phyloP scores from a whole-genome alignment of 768 basidiomycete species.

The Phylloporus sp. region DNA sequence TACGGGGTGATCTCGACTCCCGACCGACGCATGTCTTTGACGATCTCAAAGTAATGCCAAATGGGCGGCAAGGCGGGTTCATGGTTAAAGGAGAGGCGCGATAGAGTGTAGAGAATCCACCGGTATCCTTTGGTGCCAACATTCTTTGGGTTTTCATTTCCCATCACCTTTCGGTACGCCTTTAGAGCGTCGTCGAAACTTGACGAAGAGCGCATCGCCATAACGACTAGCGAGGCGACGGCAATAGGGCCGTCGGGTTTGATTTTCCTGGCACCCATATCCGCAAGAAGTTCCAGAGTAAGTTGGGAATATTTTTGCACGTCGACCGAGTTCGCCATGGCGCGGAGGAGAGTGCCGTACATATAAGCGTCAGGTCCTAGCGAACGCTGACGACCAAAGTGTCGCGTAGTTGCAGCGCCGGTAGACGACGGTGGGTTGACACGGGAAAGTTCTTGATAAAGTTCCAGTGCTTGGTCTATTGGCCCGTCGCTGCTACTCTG shows the following conservation, averaged over 20 bases:
- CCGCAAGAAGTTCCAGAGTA: slow-evolving; percentile 50
- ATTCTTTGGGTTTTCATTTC: slow-evolving; percentile 21
- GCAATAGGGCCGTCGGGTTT: slow-evolving; percentile 41
- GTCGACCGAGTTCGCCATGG: slow-evolving; percentile 41
- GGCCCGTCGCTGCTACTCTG: slow-evolving; percentile 34
- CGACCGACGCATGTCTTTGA: slow-evolving; percentile 71
- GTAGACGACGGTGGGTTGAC: slow-evolving; percentile 26
- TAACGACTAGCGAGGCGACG: slow-evolving; percentile 48
- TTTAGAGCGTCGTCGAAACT: slow-evolving; percentile 56
- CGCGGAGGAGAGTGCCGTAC: slow-evolving; percentile 51
- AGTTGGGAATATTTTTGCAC: slow-evolving; percentile 44
- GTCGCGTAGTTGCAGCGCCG: slow-evolving; percentile 4
- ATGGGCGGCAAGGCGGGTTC: slow-evolving; percentile 37
- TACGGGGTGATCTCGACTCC: slow-evolving; percentile 52
- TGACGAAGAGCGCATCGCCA: slow-evolving; percentile 61
- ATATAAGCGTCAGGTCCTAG: slow-evolving; percentile 46
- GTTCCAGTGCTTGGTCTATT: slow-evolving; percentile 49
- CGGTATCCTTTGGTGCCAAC: slow-evolving; percentile 58
- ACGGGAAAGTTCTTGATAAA: slow-evolving; percentile 46
- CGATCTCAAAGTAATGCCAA: slow-evolving; percentile 65
- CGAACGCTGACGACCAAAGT: slow-evolving; percentile 32
- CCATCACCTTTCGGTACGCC: slow-evolving; percentile 46
- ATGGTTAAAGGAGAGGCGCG: slow-evolving; percentile 49
- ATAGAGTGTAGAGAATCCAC: slow-evolving; percentile 60
- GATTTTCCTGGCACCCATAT: slow-evolving; percentile 56